Evolutionary conservation across 768 basidiomycete genomes (phyloP).

Genomic region (Lactarius pseudohatsudake): DNA sequence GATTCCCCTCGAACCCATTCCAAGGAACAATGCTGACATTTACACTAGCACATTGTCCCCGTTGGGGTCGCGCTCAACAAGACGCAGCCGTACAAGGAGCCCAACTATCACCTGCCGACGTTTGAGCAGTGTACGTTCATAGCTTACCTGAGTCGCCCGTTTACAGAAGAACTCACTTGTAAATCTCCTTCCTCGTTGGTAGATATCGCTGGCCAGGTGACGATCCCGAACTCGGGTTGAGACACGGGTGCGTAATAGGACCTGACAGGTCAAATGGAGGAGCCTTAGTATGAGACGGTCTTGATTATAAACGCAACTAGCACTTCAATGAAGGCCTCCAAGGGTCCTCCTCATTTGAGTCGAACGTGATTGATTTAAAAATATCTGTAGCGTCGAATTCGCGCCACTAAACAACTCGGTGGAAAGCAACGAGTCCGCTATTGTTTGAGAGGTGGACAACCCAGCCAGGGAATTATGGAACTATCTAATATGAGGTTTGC

Average conservation of each 20-base stretch:
- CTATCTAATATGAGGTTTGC: no score
- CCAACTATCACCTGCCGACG: slow-evolving; percentile 41
- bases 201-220: not conserved
- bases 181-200: not conserved
- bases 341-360: no score
- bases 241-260: no score
- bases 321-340: no score
- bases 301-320: not conserved
- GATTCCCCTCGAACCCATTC: not conserved
- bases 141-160: not conserved
- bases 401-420: no score
- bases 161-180: not conserved
- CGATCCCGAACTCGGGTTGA: not conserved
- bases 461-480: no score
- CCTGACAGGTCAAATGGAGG: not conserved
- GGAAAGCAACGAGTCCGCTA: no score
- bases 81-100: slow-evolving; percentile 53
- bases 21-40: not conserved
- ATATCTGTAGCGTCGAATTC: no score
- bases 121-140: slow-evolving; percentile 49
- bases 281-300: not conserved
- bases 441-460: no score
- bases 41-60: slow-evolving; percentile 45
- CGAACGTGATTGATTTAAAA: no score
- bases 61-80: slow-evolving; percentile 52